Evolutionary conservation across 2,329 filamentous ascomycete species (phyloP), one percentile per base, ranked within the genome.

Genomic region (Fusarium sp.): DNA sequence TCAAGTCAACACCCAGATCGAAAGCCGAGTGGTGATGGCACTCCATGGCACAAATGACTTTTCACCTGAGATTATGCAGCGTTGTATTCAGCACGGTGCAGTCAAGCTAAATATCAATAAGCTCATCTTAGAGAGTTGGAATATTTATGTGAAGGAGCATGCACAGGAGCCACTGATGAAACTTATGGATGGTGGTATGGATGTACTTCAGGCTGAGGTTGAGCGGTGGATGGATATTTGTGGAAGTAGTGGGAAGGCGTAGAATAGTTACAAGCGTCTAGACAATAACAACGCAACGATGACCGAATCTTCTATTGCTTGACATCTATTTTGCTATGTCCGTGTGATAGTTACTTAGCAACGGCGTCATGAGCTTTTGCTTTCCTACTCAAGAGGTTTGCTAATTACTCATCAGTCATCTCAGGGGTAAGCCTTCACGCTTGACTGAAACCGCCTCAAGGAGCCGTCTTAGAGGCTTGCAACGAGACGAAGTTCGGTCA

Each of bases 31-130:
- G 0, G 72, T 82, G 3, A 66, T 81, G 22, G 89, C 88, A 1
- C 80, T 91, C 22, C 89, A 91, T 68, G 89, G 89, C 4, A 90
- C 88, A 0, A 89, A 90, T 68, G 87, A 85, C 50, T 90, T 90
- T 69, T 83, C 1, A 79, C 84, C 6, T 82, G 42, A 86, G 20
- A 78, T 89, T 4, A 86, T 89, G 83, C 79, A 82, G 73, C 74
- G 80, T 56, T 90, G 89, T 75, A 89, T 91, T 72, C 78, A 79
- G 24, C 82, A 82, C 16, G 88, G 89, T 0, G 83, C 87, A n/a
- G 82, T 85, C 20, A 90, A 90, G 78, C 81, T 90, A 66, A 91
- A 91, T 70, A 87, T 91, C 2, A 91, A 91, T 71, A 87, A 87
- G 78, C 76, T 87, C 34, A 82, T 89, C 22, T 80, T 87, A 14